A percentile compares a stretch with the other conserved stretches of the same genome.
Conservation (phyloP, 768 basidiomycete species). For the Tulasnella sp. region DNA sequence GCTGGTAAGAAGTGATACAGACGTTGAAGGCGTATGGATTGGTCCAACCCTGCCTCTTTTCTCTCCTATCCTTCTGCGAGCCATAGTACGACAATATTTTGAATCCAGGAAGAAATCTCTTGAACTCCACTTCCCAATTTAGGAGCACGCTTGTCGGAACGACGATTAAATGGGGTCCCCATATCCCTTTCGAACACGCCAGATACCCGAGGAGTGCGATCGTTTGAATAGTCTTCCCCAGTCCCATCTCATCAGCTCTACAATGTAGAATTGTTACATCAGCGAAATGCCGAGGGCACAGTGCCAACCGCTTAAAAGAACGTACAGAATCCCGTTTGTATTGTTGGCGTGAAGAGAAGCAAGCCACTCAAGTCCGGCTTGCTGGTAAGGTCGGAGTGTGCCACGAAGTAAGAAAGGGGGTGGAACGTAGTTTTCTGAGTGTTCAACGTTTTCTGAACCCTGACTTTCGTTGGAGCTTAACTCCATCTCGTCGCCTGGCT, state of each 20-base stretch:
- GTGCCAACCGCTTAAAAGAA: neutral
- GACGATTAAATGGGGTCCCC: slow-evolving; percentile 42
- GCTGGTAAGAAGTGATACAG: slow-evolving; percentile 89
- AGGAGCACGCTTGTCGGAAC: slow-evolving; percentile 42
- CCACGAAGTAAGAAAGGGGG: slow-evolving; percentile 44
- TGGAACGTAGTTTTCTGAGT: slow-evolving; percentile 30
- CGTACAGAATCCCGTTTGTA: slow-evolving; percentile 40
- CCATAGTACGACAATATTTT: slow-evolving; percentile 40
- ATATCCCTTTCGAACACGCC: slow-evolving; percentile 40
- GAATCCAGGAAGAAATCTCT: slow-evolving; percentile 41
- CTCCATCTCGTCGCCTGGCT: slow-evolving; percentile 13
- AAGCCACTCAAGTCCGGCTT: slow-evolving; percentile 45
- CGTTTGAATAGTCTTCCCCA: slow-evolving; percentile 58
- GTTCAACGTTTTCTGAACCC: slow-evolving; percentile 1
- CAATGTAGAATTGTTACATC: neutral
- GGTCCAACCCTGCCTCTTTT: slow-evolving; percentile 86
- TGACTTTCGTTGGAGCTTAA: neutral
- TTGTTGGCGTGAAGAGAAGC: slow-evolving; percentile 41
- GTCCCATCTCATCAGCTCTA: slow-evolving; percentile 88
- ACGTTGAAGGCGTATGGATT: slow-evolving; percentile 88
- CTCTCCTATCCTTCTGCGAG: slow-evolving; percentile 80
- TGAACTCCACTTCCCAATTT: slow-evolving; percentile 45
- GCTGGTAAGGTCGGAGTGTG: slow-evolving; percentile 43
- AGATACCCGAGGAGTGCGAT: slow-evolving; percentile 40
- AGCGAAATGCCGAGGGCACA: neutral